Evolutionary conservation across 352 stramenopile species (phyloP), one percentile per base, ranked within the genome.

Genomic region (Nothophytophthora sp.): DNA sequence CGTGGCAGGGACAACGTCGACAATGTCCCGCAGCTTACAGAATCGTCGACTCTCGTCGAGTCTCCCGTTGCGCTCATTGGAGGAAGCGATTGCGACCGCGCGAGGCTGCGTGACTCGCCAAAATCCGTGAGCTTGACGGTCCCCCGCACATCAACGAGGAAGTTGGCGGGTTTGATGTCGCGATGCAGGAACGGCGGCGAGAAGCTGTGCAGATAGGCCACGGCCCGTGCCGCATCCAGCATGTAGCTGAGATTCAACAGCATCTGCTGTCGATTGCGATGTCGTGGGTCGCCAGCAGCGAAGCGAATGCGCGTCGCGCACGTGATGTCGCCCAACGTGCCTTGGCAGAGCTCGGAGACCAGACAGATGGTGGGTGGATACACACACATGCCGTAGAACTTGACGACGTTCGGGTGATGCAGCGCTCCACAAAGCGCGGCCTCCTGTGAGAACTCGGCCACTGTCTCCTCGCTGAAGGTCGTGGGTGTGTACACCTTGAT

Each of bases 81-180:
- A 23, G 41, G n/a, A 18, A 36, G n/a, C 11, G 44, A 55, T 20
- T 55, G 19, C 15, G 50, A 50, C 12, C 54, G 48, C 6, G 66
- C 52, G 6, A 77, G 44, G 15, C 48, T 68, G 9, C 72, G 57
- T 11, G 72, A 84, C 15, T 89, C 76, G 2, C 86, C 86, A 55
- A 95, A 94, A 58, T 95, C 81, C 23, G 72, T 81, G 10, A 94
- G 72, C 45, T 95, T 95, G n/a, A 87, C 73, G 9, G 63, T 73
- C 45, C 67, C 63, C 22, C 75, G 66, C 0, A 57, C 48, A 13
- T 83, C 67, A 4, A 96, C 70, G 13, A 95, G 73, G 48, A 96
- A 95, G 50, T 95, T 96, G 0, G 72, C 63, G 3, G 78, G 78
- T 20, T 88, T 86, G 41, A 92, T 92, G 37, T 92, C 81, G 8